Evolutionary conservation across 2,329 filamentous ascomycete genomes (phyloP).

Genomic region (Clonostachys chloroleuca): DNA sequence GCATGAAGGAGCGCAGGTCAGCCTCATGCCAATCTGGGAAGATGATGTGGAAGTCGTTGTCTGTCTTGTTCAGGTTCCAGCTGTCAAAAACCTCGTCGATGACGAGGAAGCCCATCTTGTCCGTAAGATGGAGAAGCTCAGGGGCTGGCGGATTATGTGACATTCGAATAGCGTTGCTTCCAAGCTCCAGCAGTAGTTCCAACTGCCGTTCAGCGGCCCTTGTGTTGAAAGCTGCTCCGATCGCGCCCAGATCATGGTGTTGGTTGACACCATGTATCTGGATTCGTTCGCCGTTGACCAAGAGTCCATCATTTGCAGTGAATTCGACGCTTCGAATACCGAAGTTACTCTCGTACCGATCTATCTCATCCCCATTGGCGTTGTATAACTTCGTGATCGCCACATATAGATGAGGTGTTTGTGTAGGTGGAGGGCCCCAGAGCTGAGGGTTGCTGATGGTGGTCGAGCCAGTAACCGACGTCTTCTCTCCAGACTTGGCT

Average conservation of each 20-base stretch:
- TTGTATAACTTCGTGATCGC: conserved; percentile 33
- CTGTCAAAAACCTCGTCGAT: conserved; percentile 50
- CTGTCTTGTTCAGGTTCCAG: conserved; percentile 40
- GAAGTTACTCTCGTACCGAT: conserved; percentile 43
- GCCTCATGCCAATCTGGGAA: conserved; percentile 49
- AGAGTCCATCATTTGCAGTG: conserved; percentile 30
- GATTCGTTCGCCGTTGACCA: conserved; percentile 39
- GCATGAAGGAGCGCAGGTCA: conserved; percentile 44
- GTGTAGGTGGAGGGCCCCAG: conserved; percentile 40
- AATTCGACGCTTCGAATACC: conserved; percentile 40
- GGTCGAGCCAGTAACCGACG: conserved; percentile 22
- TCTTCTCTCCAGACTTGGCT: conserved; percentile 21
- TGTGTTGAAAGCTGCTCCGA: conserved; percentile 45
- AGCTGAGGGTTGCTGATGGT: conserved; percentile 27
- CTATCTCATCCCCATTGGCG: conserved; percentile 16
- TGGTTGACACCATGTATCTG: conserved; percentile 41
- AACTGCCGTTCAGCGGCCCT: conserved; percentile 43
- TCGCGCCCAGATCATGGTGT: conserved; percentile 45
- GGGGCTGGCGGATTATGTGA: conserved; percentile 49
- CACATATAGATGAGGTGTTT: conserved; percentile 41
- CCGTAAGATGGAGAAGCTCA: conserved; percentile 43
- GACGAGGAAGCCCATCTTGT: conserved; percentile 43
- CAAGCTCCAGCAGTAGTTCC: conserved; percentile 42
- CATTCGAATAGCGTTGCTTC: conserved; percentile 42
- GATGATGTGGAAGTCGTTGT: conserved; percentile 44